Evolutionary conservation across 2,329 filamentous ascomycete species (phyloP).

Genomic region (Cladosporium sp.): DNA sequence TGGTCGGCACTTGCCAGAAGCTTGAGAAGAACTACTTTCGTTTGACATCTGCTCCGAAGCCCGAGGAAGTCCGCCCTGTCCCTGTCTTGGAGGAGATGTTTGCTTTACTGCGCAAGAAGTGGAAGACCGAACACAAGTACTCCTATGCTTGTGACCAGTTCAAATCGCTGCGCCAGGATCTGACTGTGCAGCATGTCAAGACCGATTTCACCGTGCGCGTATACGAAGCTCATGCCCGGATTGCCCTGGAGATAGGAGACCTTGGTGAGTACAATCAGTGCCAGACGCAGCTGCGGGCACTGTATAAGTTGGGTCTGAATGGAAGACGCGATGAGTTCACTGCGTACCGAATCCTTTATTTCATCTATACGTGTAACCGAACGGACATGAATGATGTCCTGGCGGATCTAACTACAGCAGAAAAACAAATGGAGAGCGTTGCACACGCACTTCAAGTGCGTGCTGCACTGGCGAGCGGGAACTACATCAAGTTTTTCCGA

Average conservation of each 20-base stretch:
- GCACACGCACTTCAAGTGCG: constrained; percentile 89
- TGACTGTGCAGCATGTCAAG: constrained; percentile 95
- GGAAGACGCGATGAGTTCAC: constrained; percentile 94
- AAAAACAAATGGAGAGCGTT: constrained; percentile 78
- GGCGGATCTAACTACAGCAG: constrained; percentile 97
- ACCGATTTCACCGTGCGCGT: constrained; percentile 94
- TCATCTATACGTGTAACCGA: constrained; percentile 97
- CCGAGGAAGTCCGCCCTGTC: constrained; percentile 82
- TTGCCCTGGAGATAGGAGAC: constrained; percentile 96
- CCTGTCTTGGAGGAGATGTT: constrained; percentile 74
- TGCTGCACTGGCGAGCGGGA: constrained; percentile 84
- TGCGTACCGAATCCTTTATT: constrained; percentile 99
- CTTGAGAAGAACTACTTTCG: constrained; percentile 95
- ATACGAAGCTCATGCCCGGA: constrained; percentile 95
- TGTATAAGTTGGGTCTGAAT: constrained; percentile 82
- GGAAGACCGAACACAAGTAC: constrained; percentile 90
- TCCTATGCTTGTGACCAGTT: constrained; percentile 98
- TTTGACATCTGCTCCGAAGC: constrained; percentile 82
- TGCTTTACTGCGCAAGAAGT: constrained; percentile 87
- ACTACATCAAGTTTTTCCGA: constrained; percentile 97
- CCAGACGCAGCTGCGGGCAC: constrained; percentile 89
- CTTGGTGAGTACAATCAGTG: constrained; percentile 99
- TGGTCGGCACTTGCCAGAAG: constrained; percentile 76
- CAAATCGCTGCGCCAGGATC: constrained; percentile 95
- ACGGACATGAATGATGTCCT: constrained; percentile 96